A percentile compares a stretch with the other conserved stretches of the same genome.
Conservation (phyloP, 345 rosid genomes). For the Pelargonium nanum region DNA sequence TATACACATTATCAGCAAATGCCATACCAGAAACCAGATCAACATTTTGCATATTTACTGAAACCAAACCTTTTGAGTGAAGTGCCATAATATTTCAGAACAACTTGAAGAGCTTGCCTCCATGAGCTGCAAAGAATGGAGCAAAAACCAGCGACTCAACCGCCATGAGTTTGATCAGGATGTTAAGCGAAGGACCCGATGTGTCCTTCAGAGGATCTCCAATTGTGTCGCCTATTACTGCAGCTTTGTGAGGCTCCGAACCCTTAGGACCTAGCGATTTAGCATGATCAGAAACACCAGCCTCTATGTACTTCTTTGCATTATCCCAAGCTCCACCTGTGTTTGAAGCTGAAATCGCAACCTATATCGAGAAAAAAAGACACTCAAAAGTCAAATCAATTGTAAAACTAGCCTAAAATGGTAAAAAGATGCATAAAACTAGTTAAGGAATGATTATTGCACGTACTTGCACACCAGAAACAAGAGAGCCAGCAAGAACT, state of each 20-base stretch:
- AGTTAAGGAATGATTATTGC: background rate
- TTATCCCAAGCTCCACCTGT: conserved; percentile 73
- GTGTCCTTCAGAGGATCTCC: conserved; percentile 75
- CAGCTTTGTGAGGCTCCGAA: conserved; percentile 63
- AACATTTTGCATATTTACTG: no score
- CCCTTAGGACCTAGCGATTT: conserved; percentile 57
- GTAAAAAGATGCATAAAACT: no score
- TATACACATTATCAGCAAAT: no score
- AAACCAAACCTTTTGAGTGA: background rate
- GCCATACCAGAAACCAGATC: no score
- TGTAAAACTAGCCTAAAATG: no score
- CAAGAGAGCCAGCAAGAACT: conserved; percentile 63
- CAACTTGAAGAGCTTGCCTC: conserved; percentile 46
- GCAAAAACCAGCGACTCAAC: conserved; percentile 69
- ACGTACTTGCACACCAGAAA: conserved; percentile 54
- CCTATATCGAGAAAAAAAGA: conserved; percentile 16
- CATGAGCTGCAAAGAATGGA: conserved; percentile 64
- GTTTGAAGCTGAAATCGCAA: conserved; percentile 69
- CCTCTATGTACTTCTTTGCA: conserved; percentile 73
- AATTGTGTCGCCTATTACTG: conserved; percentile 59
- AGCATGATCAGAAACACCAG: conserved; percentile 53
- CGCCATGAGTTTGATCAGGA: conserved; percentile 72
- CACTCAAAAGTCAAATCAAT: background rate
- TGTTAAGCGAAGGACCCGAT: conserved; percentile 61
- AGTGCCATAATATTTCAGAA: conserved; percentile 21